Base-by-base conservation (phyloP, 2,329 filamentous ascomycete genomes). In the Thermothelomyces thermophilus region DNA sequence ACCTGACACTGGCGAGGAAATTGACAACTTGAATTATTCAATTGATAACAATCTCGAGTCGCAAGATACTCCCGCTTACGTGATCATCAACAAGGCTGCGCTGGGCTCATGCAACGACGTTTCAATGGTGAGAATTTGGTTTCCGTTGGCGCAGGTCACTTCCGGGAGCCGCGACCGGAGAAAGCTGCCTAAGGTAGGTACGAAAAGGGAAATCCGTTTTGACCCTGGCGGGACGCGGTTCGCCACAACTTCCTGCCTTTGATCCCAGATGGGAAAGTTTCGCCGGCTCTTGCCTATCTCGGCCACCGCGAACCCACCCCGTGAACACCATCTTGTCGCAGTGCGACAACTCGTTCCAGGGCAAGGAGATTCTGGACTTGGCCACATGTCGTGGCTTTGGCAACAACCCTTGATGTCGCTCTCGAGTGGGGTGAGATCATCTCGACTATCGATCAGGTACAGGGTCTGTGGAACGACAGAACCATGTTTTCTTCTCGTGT, bases 151-250 rank as follows among this genome's bases (percentile, higher is more conserved):
- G 17, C 19, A 10, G 10, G 4, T 37, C 35, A 5, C 8, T 17
- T 16, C 35, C 35, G 35, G 11, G 35, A 3, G 10, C 6, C 19
- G 13, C 16, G 8, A 31, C 31, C 46, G 46, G 39, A 19, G 22
- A 48, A 37, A 48, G 3, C 37, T 48, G 46, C 39, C 46, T 37
- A 24, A n/a, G n/a, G n/a, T n/a, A n/a, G n/a, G 30, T 42, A 14
- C 24, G 40, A 42, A 42, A 42, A 4, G 13, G 39, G 39, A 24
- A 31, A 13, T 42, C 19, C 20, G 24, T 26, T 41, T 28, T 10
- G 13, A 13, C 20, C 22, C n/a, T n/a, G 7, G 37, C 24, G 24
- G 13, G 26, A 7, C 14, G 28, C 17, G 17, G 13, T 17, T 14
- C 36, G 28, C 36, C 14, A 8, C n/a, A 7, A 26, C 7, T 41